phyloP scores from a whole-genome alignment of 345 rosid genomes.

The Toxicodendron radicans region DNA sequence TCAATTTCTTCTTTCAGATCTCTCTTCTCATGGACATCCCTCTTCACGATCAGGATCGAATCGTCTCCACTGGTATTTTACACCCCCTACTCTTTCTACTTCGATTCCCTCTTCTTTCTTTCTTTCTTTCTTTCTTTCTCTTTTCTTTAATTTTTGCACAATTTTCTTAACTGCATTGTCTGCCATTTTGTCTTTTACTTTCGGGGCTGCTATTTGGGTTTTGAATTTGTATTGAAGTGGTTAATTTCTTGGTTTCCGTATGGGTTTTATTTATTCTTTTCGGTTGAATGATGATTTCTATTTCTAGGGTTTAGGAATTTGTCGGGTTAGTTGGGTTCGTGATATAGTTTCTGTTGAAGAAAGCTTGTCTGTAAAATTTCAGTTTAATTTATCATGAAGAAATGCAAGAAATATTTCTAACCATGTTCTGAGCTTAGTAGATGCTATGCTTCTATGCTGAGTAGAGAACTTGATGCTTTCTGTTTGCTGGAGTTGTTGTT shows the following conservation, averaged over 20 bases:
- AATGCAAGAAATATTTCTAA: neutral
- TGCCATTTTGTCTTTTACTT: neutral
- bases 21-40: slow-evolving; percentile 15
- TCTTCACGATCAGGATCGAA: slow-evolving; percentile 28
- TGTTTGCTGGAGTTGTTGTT: neutral
- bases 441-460: neutral
- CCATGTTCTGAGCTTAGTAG: no score
- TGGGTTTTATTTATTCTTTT: neutral
- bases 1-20: slow-evolving; percentile 2
- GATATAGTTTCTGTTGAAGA: no score
- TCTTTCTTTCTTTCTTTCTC: neutral
- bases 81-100: neutral
- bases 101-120: slow-evolving; percentile 3
- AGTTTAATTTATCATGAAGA: neutral
- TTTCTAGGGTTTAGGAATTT: slow-evolving; percentile 11
- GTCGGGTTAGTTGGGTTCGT: neutral
- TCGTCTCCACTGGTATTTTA: slow-evolving; percentile 37
- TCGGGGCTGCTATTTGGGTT: neutral
- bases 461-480: neutral
- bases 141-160: neutral
- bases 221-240: neutral
- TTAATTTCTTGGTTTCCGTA: neutral
- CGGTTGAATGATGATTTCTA: neutral
- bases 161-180: neutral
- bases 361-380: neutral